Conservation (phyloP, 768 basidiomycete genomes). For the Epithele typhae region DNA sequence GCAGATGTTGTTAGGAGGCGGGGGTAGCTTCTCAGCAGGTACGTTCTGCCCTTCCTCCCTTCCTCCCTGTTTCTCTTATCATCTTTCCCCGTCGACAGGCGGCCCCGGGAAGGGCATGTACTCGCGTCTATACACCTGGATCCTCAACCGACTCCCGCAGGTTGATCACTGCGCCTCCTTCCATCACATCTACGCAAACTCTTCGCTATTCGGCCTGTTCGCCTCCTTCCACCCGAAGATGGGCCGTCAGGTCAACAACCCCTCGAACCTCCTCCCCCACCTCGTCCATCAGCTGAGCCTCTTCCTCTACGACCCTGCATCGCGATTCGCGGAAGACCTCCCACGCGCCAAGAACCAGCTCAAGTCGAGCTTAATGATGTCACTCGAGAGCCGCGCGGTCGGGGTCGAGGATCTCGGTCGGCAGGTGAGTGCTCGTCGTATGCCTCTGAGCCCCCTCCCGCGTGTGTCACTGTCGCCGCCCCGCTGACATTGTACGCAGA, state of each 20-base stretch:
- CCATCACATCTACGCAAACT: constrained; percentile 96
- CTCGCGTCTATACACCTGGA: constrained; percentile 91
- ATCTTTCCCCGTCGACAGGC: constrained; percentile 48
- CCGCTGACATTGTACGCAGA: constrained; percentile 32
- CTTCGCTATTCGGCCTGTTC: constrained; percentile 88
- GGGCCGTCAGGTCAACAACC: constrained; percentile 56
- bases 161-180: constrained; percentile 95
- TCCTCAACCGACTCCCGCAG: constrained; percentile 90
- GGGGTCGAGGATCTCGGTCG: constrained; percentile 90
- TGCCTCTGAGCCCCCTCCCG: not conserved
- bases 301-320: constrained; percentile 72
- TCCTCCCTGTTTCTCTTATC: constrained; percentile 3
- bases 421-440: constrained; percentile 47
- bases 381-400: constrained; percentile 79
- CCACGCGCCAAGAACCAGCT: constrained; percentile 92
- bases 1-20: constrained; percentile 93
- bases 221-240: constrained; percentile 75
- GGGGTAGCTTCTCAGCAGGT: constrained; percentile 95
- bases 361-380: constrained; percentile 91
- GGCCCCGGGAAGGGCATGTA: constrained; percentile 99
- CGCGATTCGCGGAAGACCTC: constrained; percentile 69
- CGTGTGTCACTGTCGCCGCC: not conserved
- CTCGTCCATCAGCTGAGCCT: constrained; percentile 85
- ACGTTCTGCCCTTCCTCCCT: constrained; percentile 10
- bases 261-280: constrained; percentile 72